phyloP scores from a whole-genome alignment of 192 early-diverging fungal genomes.

The Mortierella hygrophila region DNA sequence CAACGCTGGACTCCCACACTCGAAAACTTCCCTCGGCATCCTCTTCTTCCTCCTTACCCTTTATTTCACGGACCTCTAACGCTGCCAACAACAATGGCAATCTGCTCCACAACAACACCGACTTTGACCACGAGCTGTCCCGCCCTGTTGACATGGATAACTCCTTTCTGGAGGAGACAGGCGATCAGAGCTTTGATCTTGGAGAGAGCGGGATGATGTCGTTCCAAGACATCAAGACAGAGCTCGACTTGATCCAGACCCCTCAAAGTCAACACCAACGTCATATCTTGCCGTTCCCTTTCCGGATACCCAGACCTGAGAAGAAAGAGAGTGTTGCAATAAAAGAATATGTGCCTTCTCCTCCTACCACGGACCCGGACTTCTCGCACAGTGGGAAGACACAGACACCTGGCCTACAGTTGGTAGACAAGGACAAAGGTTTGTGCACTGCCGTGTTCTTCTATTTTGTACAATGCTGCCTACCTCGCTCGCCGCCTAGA shows the following conservation, averaged over 20 bases:
- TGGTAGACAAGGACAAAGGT: slow-evolving; percentile 46
- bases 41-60: background rate
- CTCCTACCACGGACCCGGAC: background rate
- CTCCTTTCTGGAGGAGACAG: slow-evolving; percentile 27
- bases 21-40: background rate
- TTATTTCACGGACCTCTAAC: background rate
- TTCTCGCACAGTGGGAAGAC: background rate
- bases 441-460: slow-evolving; percentile 5
- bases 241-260: slow-evolving; percentile 39
- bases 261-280: slow-evolving; percentile 10
- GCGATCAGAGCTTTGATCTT: slow-evolving; percentile 51
- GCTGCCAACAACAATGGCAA: background rate
- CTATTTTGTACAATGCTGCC: too few relatives aligned
- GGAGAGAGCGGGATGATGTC: slow-evolving; percentile 54
- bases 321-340: slow-evolving; percentile 42
- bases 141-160: slow-evolving; percentile 14
- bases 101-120: slow-evolving; percentile 1
- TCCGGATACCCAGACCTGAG: slow-evolving; percentile 51
- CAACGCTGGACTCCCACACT: background rate
- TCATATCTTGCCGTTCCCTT: slow-evolving; percentile 43
- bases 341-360: slow-evolving; percentile 39
- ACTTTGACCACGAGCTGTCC: background rate
- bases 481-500: too few relatives aligned
- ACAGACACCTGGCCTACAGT: background rate
- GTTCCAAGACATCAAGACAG: slow-evolving; percentile 50